Evolutionary conservation across 331 rosid genomes (phyloP).

Genomic region (Quercus phellos): DNA sequence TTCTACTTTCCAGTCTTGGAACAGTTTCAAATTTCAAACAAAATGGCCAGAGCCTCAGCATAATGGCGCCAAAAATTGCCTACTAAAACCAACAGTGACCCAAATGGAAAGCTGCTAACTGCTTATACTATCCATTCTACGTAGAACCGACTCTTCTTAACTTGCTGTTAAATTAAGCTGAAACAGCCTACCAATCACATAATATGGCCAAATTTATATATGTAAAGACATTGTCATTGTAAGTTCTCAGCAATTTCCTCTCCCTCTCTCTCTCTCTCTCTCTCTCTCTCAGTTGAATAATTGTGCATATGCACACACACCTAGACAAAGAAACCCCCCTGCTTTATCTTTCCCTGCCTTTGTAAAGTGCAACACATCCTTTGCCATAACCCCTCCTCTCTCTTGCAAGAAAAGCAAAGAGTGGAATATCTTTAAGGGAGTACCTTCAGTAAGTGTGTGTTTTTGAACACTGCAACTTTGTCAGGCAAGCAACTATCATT

Average conservation of each 20-base stretch:
- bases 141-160: not conserved
- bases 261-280: not conserved
- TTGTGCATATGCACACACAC: not conserved
- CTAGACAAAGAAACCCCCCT: slow-evolving; percentile 2
- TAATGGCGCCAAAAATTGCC: slow-evolving; percentile 28
- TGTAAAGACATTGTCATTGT: slow-evolving; percentile 5
- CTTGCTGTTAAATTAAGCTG: slow-evolving; percentile 1
- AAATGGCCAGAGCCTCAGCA: not conserved
- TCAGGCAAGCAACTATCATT: slow-evolving; percentile 25
- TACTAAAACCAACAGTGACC: not conserved
- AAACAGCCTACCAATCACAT: not conserved
- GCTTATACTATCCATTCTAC: not conserved
- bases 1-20: not conserved
- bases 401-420: slow-evolving; percentile 18
- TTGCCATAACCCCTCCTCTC: not conserved
- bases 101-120: not conserved
- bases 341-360: not conserved
- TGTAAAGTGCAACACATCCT: not conserved
- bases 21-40: slow-evolving; percentile 3
- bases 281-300: not conserved
- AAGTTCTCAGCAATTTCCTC: slow-evolving; percentile 32
- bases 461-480: not conserved
- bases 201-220: not conserved
- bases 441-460: not conserved
- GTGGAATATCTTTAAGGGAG: not conserved